Evolutionary conservation across 306 rosid genomes (phyloP).

Genomic region (Lathyrus oleraceus): DNA sequence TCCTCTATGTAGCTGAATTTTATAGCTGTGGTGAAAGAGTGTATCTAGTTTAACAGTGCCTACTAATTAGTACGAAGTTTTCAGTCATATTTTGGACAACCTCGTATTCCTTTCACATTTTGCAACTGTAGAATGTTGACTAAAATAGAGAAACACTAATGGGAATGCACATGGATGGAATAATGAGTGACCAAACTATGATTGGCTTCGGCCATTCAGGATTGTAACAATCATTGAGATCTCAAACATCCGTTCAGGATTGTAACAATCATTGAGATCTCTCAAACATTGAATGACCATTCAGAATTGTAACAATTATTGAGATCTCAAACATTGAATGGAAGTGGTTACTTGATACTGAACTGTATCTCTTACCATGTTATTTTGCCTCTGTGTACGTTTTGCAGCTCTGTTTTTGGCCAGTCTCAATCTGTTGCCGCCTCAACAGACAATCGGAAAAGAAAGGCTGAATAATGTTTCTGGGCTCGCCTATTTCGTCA

Average conservation of each 20-base stretch:
- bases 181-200: background rate
- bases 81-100: background rate
- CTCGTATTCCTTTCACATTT: conserved; percentile 10
- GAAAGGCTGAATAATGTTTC: conserved; percentile 46
- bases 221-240: conserved; percentile 12
- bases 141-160: conserved; percentile 6
- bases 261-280: conserved; percentile 14
- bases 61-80: conserved; percentile 8
- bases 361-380: conserved; percentile 8
- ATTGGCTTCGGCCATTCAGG: background rate
- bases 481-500: background rate
- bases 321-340: conserved; percentile 24
- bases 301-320: conserved; percentile 2
- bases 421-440: conserved; percentile 52
- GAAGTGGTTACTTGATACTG: conserved; percentile 13
- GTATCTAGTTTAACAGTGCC: conserved; percentile 14
- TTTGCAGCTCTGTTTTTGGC: conserved; percentile 81
- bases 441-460: conserved; percentile 54
- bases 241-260: background rate
- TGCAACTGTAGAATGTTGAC: background rate
- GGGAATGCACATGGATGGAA: conserved; percentile 19
- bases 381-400: conserved; percentile 28
- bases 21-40: conserved; percentile 4
- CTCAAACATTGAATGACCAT: background rate
- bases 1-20: conserved; percentile 1